A percentile compares a stretch with the other conserved stretches of the same genome.
phyloP scores from a whole-genome alignment of 345 rosid species.

The Ricinus communis region DNA sequence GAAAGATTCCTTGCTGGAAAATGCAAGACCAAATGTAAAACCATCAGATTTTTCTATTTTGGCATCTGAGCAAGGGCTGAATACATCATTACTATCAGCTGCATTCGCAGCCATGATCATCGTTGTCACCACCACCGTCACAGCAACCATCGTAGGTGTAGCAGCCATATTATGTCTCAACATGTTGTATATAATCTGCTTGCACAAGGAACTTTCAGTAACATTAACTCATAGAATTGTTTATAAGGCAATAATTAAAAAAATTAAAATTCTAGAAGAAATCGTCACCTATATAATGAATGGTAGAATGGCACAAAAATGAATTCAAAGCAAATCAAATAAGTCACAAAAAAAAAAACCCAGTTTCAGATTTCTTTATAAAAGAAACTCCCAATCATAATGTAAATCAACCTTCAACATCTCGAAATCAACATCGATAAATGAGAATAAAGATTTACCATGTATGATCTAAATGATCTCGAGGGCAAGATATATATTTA shows the following conservation, averaged over 20 bases:
- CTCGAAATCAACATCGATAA: no score
- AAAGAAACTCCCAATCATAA: no score
- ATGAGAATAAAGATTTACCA: no score
- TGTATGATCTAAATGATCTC: no score
- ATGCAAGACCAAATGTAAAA: constrained; percentile 69
- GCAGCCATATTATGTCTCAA: constrained; percentile 1
- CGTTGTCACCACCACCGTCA: constrained; percentile 12
- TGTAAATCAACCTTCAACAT: no score
- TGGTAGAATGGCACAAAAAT: no score
- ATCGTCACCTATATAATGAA: no score
- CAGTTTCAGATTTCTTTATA: no score
- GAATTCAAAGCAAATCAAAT: background rate
- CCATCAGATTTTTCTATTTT: constrained; percentile 65
- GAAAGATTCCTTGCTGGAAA: constrained; percentile 64
- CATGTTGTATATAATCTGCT: constrained; percentile 22
- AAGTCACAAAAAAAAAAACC: background rate
- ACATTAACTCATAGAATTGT: no score
- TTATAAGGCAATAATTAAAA: background rate
- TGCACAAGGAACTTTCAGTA: no score
- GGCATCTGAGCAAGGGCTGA: constrained; percentile 68
- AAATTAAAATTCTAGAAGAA: background rate
- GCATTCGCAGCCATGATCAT: constrained; percentile 35
- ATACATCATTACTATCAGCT: constrained; percentile 53
- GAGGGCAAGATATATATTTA: no score
- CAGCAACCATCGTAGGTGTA: background rate